A percentile compares a stretch with the other conserved stretches of the same genome.
phyloP scores from a whole-genome alignment of 2,329 filamentous ascomycete genomes.

The Colletotrichum liaoningense region DNA sequence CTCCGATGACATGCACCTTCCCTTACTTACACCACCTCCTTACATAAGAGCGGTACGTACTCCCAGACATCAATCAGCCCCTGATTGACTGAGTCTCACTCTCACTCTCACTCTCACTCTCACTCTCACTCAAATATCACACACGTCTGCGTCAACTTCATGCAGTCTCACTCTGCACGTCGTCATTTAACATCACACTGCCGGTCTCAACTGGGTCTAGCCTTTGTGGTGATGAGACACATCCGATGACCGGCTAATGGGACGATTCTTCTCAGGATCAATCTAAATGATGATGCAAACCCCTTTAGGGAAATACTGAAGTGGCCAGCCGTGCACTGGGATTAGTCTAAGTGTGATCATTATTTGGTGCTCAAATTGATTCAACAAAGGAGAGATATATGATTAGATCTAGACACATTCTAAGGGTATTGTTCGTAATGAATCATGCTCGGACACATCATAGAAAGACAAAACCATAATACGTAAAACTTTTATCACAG shows the following conservation, averaged over 20 bases:
- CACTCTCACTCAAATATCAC: not conserved
- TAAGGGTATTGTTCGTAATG: slow-evolving; percentile 33
- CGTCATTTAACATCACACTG: not conserved
- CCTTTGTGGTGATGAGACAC: not conserved
- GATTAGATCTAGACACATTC: slow-evolving; percentile 31
- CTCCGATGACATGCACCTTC: not conserved
- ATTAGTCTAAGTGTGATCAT: not conserved
- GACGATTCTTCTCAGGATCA: not conserved
- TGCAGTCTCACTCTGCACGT: not conserved
- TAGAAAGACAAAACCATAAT: slow-evolving; percentile 17
- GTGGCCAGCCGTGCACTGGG: not conserved
- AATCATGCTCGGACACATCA: slow-evolving; percentile 27
- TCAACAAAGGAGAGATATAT: not conserved
- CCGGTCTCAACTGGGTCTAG: not conserved
- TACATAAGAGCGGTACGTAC: not conserved
- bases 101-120: not conserved
- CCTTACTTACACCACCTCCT: not conserved
- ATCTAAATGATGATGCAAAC: too few relatives aligned
- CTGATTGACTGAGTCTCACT: not conserved
- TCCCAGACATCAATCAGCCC: not conserved
- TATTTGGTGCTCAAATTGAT: not conserved
- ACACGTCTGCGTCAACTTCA: not conserved
- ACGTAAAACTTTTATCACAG: slow-evolving; percentile 20
- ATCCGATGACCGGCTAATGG: not conserved
- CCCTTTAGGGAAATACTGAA: too few relatives aligned